Evolutionary conservation across 1,284 basidiomycete species (phyloP).

Genomic region (Ganoderma boninense): DNA sequence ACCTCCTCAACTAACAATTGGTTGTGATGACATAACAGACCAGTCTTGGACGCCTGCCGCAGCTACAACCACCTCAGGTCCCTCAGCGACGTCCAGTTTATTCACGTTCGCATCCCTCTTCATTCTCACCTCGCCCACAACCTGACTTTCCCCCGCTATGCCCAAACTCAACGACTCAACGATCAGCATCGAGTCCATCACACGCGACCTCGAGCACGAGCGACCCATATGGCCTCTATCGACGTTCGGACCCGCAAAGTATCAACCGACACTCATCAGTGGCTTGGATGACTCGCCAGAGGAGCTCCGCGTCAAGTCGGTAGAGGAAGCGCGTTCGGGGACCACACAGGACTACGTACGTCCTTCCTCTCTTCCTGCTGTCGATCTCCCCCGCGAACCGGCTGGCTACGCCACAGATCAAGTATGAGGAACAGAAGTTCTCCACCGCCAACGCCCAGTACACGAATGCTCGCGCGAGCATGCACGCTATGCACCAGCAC

Average conservation of each 20-base stretch:
- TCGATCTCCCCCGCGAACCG: background rate
- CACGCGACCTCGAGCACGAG: constrained; percentile 71
- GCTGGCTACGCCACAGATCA: constrained; percentile 45
- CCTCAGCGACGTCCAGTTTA: constrained; percentile 38
- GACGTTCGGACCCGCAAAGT: constrained; percentile 81
- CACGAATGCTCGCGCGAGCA: constrained; percentile 58
- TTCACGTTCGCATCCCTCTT: constrained; percentile 52
- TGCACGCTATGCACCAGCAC: constrained; percentile 58
- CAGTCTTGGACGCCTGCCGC: constrained; percentile 50
- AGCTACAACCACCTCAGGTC: background rate
- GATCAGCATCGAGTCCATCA: constrained; percentile 65
- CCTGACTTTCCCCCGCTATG: constrained; percentile 26
- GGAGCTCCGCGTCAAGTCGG: constrained; percentile 80
- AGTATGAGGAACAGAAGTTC: constrained; percentile 62
- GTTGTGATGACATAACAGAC: constrained; percentile 41
- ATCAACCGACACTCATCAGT: constrained; percentile 74
- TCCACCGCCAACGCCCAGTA: constrained; percentile 49
- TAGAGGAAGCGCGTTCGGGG: constrained; percentile 63
- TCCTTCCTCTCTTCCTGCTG: constrained; percentile 18
- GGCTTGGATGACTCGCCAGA: constrained; percentile 83
- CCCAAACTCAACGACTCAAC: constrained; percentile 6
- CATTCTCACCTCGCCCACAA: constrained; percentile 13
- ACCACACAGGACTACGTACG: constrained; percentile 77
- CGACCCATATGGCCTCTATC: constrained; percentile 87
- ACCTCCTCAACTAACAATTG: constrained; percentile 11